A percentile compares a stretch with the other conserved stretches of the same genome.
Evolutionary conservation across 805 yeast species (phyloP).

Genomic region (Wickerhamiella allomyrinae): DNA sequence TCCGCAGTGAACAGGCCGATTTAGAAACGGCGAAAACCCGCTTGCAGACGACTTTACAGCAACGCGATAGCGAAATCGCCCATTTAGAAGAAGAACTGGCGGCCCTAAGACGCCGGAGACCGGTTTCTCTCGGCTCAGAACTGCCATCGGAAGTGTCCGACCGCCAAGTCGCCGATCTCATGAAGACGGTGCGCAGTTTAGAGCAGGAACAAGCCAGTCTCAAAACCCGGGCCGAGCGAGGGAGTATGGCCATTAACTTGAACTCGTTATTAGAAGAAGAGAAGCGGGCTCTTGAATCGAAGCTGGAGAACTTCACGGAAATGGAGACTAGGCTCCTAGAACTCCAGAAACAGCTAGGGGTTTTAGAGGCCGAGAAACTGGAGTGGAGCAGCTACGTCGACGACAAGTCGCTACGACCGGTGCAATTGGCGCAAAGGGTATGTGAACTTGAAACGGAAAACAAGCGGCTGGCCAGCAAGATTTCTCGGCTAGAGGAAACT

Average conservation of each 20-base stretch:
- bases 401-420: neutral
- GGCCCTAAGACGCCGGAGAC: neutral
- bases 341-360: neutral
- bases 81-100: neutral
- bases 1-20: neutral
- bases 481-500: neutral
- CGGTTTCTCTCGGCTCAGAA: neutral
- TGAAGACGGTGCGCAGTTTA: neutral
- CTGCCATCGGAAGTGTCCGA: neutral
- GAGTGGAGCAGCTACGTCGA: neutral
- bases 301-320: neutral
- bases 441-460: neutral
- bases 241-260: neutral
- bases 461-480: neutral
- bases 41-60: neutral
- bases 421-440: neutral
- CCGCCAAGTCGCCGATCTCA: neutral
- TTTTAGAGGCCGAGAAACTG: neutral
- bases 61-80: neutral
- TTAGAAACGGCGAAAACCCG: neutral
- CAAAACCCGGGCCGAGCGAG: neutral
- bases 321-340: neutral
- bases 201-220: neutral
- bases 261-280: neutral
- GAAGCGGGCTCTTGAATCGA: neutral